Conservation (phyloP, 1,139 yeast genomes). For the Torulaspora globosa region DNA sequence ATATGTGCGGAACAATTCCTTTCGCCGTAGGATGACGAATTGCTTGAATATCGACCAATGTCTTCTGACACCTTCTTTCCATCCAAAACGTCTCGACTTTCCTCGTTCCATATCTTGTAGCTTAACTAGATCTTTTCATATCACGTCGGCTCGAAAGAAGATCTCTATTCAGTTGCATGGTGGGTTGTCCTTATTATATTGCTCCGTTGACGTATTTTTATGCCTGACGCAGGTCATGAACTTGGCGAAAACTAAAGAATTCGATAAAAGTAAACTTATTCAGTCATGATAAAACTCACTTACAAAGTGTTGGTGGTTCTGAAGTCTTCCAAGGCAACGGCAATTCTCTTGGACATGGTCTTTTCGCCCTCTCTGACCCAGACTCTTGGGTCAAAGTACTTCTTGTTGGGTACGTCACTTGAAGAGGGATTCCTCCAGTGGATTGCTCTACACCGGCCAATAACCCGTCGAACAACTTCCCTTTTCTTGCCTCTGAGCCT, state of each 20-base stretch:
- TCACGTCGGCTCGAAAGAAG: not conserved
- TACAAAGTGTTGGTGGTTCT: too few relatives aligned
- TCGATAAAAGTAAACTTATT: too few relatives aligned
- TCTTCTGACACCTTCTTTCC: slow-evolving; percentile 6
- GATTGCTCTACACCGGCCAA: too few relatives aligned
- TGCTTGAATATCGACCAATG: slow-evolving; percentile 16
- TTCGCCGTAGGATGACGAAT: slow-evolving; percentile 11
- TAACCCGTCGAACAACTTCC: too few relatives aligned
- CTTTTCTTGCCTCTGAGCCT: too few relatives aligned
- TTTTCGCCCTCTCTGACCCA: too few relatives aligned
- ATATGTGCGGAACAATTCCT: slow-evolving; percentile 28
- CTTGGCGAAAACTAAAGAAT: not conserved
- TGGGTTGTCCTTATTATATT: not conserved
- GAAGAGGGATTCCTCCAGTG: too few relatives aligned
- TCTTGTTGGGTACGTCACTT: too few relatives aligned
- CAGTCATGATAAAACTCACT: too few relatives aligned
- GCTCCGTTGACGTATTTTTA: not conserved
- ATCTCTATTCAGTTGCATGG: not conserved
- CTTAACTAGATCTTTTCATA: not conserved
- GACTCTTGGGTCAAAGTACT: too few relatives aligned
- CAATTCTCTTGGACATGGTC: too few relatives aligned
- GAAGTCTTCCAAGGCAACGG: too few relatives aligned
- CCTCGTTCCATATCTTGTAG: not conserved
- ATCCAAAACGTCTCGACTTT: not conserved
- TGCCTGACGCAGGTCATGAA: slow-evolving; percentile 1